Percentiles rank a stretch among this genome's conserved stretches.
These are phyloP conservation scores for Scedosporium aurantiacum DNA, from an alignment of 2,329 filamentous ascomycete genomes.

Conservation along the genomic window DNA sequence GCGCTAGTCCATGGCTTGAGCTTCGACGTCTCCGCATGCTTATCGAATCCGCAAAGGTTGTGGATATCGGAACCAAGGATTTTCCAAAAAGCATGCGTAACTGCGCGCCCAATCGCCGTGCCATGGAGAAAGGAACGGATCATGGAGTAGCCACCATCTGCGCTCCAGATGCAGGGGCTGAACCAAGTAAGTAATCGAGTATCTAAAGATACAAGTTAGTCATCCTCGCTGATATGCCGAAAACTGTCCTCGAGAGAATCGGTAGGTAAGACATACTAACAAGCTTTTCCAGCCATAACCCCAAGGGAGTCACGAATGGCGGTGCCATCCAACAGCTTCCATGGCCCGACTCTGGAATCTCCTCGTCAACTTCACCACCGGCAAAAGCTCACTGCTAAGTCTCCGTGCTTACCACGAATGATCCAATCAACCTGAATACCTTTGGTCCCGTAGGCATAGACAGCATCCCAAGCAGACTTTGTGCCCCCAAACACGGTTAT, in stretches of 20 bases:
- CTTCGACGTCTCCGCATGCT: conserved; percentile 39
- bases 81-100: conserved; percentile 48
- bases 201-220: conserved; percentile 17
- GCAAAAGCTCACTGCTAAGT: background rate
- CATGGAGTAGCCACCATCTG: conserved; percentile 45
- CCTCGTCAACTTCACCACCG: background rate
- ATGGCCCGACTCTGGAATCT: conserved; percentile 23
- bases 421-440: conserved; percentile 39
- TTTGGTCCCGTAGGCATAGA: conserved; percentile 39
- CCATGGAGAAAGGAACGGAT: conserved; percentile 46
- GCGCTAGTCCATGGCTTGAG: conserved; percentile 40
- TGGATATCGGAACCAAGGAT: conserved; percentile 45
- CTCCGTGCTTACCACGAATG: conserved; percentile 25
- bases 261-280: conserved; percentile 26
- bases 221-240: background rate
- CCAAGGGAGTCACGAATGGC: conserved; percentile 50
- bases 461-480: conserved; percentile 47
- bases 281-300: conserved; percentile 57
- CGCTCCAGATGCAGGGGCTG: conserved; percentile 62
- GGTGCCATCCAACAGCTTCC: conserved; percentile 45
- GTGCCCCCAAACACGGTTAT: conserved; percentile 41
- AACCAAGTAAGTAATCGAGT: conserved; percentile 63
- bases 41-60: conserved; percentile 40
- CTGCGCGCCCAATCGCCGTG: conserved; percentile 41
- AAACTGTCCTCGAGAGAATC: background rate